A percentile compares a stretch with the other conserved stretches of the same genome.
These are phyloP conservation scores for Xylaria sp. DNA, from an alignment of 2,329 filamentous ascomycete genomes.

Conservation along the genomic window DNA sequence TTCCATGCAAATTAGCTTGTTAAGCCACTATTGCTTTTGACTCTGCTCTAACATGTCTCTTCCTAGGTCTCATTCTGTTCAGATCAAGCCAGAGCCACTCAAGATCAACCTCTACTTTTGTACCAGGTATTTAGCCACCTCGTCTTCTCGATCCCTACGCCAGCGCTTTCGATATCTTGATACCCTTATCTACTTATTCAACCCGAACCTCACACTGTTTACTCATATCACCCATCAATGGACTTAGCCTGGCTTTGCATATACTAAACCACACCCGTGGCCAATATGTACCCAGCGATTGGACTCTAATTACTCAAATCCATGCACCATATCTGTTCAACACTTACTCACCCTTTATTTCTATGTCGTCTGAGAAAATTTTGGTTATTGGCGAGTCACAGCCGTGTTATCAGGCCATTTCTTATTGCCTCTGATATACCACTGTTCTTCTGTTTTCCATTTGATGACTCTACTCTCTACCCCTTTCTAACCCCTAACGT, in stretches of 20 bases:
- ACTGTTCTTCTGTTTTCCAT: not conserved
- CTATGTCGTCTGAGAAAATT: not conserved
- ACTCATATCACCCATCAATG: not conserved
- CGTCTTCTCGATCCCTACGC: not conserved
- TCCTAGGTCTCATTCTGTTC: conserved; percentile 43
- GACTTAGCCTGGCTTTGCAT: not conserved
- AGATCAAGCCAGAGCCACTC: conserved; percentile 33
- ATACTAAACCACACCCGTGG: not conserved
- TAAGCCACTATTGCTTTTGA: not conserved
- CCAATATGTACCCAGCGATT: not conserved
- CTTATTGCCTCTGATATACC: not conserved
- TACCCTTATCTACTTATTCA: not conserved
- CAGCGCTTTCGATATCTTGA: not conserved
- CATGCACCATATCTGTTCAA: not conserved
- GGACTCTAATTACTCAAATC: not conserved
- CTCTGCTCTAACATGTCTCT: conserved; percentile 21
- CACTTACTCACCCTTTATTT: not conserved
- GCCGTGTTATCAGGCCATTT: not conserved
- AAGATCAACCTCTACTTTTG: conserved; percentile 41
- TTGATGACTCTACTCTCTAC: not conserved
- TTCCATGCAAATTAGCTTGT: not conserved
- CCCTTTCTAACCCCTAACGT: not conserved
- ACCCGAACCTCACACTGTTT: not conserved
- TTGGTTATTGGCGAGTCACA: not conserved
- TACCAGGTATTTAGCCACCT: conserved; percentile 43